Percentiles rank a stretch among this genome's conserved stretches.
These are phyloP conservation scores for Triadica sebifera DNA, from an alignment of 345 rosid species.

Conservation along the genomic window DNA sequence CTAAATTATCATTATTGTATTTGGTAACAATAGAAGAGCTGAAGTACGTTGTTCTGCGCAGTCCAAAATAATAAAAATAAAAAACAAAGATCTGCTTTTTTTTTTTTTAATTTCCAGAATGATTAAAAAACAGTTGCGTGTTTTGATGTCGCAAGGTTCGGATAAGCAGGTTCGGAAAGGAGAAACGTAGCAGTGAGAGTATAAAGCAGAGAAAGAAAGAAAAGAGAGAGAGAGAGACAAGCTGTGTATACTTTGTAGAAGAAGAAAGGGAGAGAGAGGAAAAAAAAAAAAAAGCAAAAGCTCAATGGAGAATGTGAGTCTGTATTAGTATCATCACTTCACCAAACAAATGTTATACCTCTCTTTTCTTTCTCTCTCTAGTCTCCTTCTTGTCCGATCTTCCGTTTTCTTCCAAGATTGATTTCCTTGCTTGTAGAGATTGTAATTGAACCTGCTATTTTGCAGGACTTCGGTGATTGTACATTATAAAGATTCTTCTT, in stretches of 20 bases:
- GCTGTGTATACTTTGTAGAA: not conserved
- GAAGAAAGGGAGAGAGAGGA: conserved; percentile 9
- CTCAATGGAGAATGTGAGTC: conserved; percentile 41
- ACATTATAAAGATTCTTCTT: not conserved
- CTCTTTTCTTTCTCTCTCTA: conserved; percentile 14
- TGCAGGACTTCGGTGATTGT: not conserved
- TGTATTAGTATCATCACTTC: conserved; percentile 21
- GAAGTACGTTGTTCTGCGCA: not conserved
- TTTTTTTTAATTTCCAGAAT: not conserved
- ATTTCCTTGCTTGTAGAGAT: not conserved
- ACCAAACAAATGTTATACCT: not conserved
- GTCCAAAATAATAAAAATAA: not conserved
- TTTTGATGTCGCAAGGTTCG: not conserved
- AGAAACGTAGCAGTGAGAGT: conserved; percentile 27
- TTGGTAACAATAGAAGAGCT: no score
- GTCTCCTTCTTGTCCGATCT: conserved; percentile 15
- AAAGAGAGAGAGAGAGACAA: not conserved
- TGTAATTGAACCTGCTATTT: not conserved
- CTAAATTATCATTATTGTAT: no score
- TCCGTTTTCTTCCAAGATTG: not conserved
- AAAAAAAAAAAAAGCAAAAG: conserved; percentile 18
- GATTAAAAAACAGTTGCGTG: not conserved
- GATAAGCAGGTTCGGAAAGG: conserved; percentile 14
- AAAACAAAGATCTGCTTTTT: not conserved
- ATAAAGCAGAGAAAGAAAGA: conserved; percentile 38